A percentile compares a stretch with the other conserved stretches of the same genome.
Conservation (phyloP, 1,284 basidiomycete species). For the Porogramme epimiltina region DNA sequence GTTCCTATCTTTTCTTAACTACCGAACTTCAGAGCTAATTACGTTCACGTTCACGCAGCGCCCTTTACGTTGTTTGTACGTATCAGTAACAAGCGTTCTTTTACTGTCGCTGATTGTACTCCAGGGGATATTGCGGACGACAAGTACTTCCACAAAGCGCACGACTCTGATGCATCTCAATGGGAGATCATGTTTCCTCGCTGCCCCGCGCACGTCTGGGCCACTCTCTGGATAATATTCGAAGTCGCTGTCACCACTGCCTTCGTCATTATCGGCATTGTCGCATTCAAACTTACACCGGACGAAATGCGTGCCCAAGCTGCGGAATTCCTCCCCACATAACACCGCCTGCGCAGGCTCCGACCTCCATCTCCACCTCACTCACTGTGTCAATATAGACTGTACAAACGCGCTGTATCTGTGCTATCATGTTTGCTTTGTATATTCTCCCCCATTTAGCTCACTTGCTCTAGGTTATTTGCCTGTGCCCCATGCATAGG, state of each 20-base stretch:
- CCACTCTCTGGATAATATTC: slow-evolving; percentile 73
- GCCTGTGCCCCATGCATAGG: background rate
- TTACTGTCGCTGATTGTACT: background rate
- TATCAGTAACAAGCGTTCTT: too few relatives aligned
- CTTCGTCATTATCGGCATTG: slow-evolving; percentile 72
- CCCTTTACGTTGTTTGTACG: slow-evolving; percentile 78
- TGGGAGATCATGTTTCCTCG: slow-evolving; percentile 69
- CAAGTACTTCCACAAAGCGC: slow-evolving; percentile 83
- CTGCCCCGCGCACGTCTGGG: slow-evolving; percentile 76
- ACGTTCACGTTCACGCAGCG: slow-evolving; percentile 40
- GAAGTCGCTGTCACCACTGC: slow-evolving; percentile 65
- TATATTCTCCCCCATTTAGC: background rate
- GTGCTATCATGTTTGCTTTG: slow-evolving; percentile 2
- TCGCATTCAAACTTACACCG: slow-evolving; percentile 57
- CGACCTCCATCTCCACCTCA: background rate
- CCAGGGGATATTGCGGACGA: slow-evolving; percentile 85
- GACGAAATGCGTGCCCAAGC: slow-evolving; percentile 42
- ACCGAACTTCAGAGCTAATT: background rate
- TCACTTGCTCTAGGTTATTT: slow-evolving; percentile 19
- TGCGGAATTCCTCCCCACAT: slow-evolving; percentile 32
- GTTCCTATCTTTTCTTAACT: slow-evolving; percentile 28
- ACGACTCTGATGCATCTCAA: slow-evolving; percentile 83
- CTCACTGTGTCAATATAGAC: background rate
- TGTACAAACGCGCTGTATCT: slow-evolving; percentile 11
- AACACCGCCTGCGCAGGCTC: background rate